A percentile compares a stretch with the other conserved stretches of the same genome.
Conservation (phyloP, 1,284 basidiomycete genomes). For the Grifola frondosa region DNA sequence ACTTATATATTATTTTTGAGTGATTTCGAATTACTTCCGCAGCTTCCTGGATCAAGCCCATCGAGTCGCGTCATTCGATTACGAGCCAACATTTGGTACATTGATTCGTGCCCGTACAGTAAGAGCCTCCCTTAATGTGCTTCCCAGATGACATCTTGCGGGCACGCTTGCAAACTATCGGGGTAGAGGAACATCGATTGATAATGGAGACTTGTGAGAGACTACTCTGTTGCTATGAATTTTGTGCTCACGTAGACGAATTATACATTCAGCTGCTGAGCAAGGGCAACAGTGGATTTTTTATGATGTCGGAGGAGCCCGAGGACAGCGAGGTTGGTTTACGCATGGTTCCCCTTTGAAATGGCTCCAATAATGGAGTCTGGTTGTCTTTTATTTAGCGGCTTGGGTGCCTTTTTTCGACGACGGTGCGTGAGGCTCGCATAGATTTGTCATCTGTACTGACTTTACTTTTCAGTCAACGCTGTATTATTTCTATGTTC, state of each 20-base stretch:
- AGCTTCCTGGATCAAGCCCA: slow-evolving; percentile 58
- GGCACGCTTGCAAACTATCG: slow-evolving; percentile 58
- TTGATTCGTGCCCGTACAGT: slow-evolving; percentile 3
- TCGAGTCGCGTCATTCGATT: slow-evolving; percentile 49
- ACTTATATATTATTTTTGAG: not conserved
- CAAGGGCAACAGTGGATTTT: slow-evolving; percentile 52
- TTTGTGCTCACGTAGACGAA: not conserved
- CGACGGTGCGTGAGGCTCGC: slow-evolving; percentile 42
- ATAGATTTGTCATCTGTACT: slow-evolving; percentile 1
- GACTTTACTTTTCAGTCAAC: slow-evolving; percentile 39
- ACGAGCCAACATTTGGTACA: slow-evolving; percentile 49
- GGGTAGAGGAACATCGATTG: slow-evolving; percentile 60
- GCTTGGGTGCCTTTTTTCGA: slow-evolving; percentile 68
- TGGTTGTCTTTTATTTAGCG: slow-evolving; percentile 32
- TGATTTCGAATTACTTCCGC: not conserved
- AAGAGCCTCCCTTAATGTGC: slow-evolving; percentile 5
- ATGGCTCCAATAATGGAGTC: not conserved
- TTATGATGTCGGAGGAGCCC: slow-evolving; percentile 59
- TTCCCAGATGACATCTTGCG: slow-evolving; percentile 56
- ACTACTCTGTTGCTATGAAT: not conserved
- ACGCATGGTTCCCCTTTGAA: not conserved
- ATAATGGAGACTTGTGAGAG: slow-evolving; percentile 43
- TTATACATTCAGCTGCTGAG: slow-evolving; percentile 29
- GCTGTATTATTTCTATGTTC: slow-evolving; percentile 67
- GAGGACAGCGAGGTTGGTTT: slow-evolving; percentile 49